phyloP scores from a whole-genome alignment of 2,329 filamentous ascomycete genomes.

The Plectosphaerella plurivora region DNA sequence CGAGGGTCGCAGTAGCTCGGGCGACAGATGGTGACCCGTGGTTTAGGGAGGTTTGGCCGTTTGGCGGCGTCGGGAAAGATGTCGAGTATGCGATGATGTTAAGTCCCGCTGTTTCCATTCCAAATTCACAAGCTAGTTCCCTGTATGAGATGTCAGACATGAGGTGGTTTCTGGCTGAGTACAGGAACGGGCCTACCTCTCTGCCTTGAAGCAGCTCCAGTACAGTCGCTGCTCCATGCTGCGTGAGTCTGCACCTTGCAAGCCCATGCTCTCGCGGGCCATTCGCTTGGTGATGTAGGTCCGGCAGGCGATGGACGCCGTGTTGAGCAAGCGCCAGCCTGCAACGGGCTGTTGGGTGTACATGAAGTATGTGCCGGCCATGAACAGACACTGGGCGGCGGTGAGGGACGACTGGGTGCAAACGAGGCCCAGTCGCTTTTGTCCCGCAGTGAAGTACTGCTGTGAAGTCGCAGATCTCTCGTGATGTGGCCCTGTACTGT shows the following conservation, averaged over 20 bases:
- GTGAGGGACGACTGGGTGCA: constrained; percentile 6
- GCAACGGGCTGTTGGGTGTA: constrained; percentile 9
- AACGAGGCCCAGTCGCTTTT: constrained; percentile 9
- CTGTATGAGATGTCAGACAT: not conserved
- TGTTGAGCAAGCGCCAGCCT: constrained; percentile 9
- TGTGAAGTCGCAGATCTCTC: not conserved
- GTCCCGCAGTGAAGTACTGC: constrained; percentile 7
- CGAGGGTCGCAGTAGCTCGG: not conserved
- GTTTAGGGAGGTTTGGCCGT: not conserved
- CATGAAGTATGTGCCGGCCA: constrained; percentile 11
- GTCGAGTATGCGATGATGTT: constrained; percentile 5
- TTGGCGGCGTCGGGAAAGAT: constrained; percentile 4
- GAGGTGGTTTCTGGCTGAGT: not conserved
- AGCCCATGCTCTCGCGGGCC: not conserved
- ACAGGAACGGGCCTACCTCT: constrained; percentile 9
- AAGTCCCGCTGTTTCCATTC: constrained; percentile 3
- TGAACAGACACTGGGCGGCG: constrained; percentile 10
- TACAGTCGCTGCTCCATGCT: constrained; percentile 24
- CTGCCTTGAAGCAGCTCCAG: constrained; percentile 28
- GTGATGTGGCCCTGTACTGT: not conserved
- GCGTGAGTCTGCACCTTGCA: constrained; percentile 3
- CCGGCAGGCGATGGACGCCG: constrained; percentile 4
- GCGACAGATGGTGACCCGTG: not conserved
- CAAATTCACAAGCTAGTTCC: constrained; percentile 6
- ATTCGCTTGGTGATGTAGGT: constrained; percentile 7